phyloP scores from a whole-genome alignment of 2,329 filamentous ascomycete species.

The Aciculosporium take region DNA sequence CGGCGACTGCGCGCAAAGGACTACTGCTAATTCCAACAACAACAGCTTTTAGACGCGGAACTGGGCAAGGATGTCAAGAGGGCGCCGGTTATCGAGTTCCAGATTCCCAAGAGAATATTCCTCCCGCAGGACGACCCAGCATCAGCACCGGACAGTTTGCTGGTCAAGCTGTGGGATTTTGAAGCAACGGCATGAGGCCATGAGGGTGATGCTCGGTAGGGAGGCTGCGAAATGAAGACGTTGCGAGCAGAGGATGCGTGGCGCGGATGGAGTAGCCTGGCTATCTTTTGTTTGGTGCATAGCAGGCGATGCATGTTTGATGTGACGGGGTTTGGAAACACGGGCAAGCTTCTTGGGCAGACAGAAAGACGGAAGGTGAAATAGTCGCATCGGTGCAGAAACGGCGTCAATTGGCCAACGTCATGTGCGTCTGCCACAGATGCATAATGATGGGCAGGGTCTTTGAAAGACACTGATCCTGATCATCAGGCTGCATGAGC shows the following conservation, averaged over 20 bases:
- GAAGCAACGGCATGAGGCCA: conserved; percentile 8
- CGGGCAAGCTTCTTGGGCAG: not conserved
- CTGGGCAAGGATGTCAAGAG: conserved; percentile 73
- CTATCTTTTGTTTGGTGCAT: not conserved
- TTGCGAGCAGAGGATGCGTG: not conserved
- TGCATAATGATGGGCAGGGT: too few relatives aligned
- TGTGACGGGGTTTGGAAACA: not conserved
- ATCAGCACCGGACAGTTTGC: conserved; percentile 35
- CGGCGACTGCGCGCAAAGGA: not conserved
- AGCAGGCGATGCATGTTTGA: conserved; percentile 2
- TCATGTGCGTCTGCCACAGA: not conserved
- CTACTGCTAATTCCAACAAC: not conserved
- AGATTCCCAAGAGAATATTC: conserved; percentile 80
- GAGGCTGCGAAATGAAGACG: not conserved
- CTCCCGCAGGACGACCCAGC: conserved; percentile 33
- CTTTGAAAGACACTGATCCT: too few relatives aligned
- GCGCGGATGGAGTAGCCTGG: not conserved
- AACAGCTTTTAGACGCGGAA: conserved; percentile 69
- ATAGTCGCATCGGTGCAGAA: not conserved
- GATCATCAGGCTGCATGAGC: too few relatives aligned
- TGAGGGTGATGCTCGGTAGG: not conserved
- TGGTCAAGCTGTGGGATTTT: conserved; percentile 51
- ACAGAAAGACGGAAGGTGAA: not conserved
- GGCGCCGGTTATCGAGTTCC: conserved; percentile 77
- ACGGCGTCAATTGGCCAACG: not conserved